phyloP scores from a whole-genome alignment of 305 asterid species.

The Fraxinus xanthoxyloides region DNA sequence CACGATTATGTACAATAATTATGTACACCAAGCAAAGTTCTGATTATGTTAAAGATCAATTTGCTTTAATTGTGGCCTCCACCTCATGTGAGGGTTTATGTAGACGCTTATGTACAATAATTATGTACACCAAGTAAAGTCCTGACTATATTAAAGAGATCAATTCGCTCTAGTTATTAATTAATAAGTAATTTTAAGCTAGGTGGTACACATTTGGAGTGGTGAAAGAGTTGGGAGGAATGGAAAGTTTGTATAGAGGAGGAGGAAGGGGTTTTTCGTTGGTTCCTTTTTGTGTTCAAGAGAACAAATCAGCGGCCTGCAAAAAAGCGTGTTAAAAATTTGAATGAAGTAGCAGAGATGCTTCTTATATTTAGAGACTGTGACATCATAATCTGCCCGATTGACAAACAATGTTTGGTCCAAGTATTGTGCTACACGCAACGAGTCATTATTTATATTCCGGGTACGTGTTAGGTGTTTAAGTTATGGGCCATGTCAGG shows the following conservation, averaged over 20 bases:
- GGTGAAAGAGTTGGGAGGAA: not conserved
- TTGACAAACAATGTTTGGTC: not conserved
- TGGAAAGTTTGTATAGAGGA: not conserved
- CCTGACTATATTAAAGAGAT: not conserved
- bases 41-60: too few species aligned
- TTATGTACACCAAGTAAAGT: too few species aligned
- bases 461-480: not conserved
- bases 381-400: not conserved
- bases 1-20: too few species aligned
- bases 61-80: too few species aligned
- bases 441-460: not conserved
- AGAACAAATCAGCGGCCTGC: not conserved
- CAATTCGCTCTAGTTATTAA: too few species aligned
- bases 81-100: too few species aligned
- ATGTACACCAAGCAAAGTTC: too few species aligned
- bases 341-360: not conserved
- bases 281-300: not conserved
- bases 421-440: not conserved
- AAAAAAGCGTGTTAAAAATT: not conserved
- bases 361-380: not conserved
- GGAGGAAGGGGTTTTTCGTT: not conserved
- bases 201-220: not conserved
- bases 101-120: too few species aligned
- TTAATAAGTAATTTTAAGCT: too few species aligned
- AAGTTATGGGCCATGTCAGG: not conserved